These are phyloP conservation scores for Xylariaceae sp. DNA, from an alignment of 2,329 filamentous ascomycete genomes.

Conservation along the genomic window DNA sequence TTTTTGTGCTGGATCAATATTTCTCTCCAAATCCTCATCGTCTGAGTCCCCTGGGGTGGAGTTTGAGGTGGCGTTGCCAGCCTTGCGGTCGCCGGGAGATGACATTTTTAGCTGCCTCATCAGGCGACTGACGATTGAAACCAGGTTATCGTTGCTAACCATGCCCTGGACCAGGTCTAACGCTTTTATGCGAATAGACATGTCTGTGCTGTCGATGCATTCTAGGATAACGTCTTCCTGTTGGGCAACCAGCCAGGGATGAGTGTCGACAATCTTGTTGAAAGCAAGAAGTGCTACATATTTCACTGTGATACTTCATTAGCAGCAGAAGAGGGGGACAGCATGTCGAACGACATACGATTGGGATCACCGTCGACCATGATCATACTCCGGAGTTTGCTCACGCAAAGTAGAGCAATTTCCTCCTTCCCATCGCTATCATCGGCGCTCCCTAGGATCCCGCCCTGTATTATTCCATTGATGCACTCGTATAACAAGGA, in stretches of 20 bases:
- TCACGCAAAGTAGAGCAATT: conserved; percentile 86
- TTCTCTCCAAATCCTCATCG: conserved; percentile 44
- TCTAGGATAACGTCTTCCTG: conserved; percentile 96
- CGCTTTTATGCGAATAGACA: conserved; percentile 90
- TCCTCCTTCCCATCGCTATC: conserved; percentile 81
- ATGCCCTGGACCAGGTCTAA: conserved; percentile 89
- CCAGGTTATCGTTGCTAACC: conserved; percentile 83
- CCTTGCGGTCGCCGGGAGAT: conserved; percentile 47
- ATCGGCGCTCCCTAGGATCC: conserved; percentile 80
- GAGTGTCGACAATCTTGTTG: conserved; percentile 86
- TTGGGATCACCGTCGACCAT: conserved; percentile 92
- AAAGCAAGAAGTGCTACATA: conserved; percentile 94
- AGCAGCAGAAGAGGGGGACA: conserved; percentile 12
- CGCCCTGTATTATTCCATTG: conserved; percentile 95
- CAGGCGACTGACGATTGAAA: conserved; percentile 78
- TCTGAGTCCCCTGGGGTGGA: conserved; percentile 43
- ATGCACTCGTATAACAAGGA: conserved; percentile 98
- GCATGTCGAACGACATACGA: conserved; percentile 51
- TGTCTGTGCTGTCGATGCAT: conserved; percentile 92
- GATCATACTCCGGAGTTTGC: conserved; percentile 90
- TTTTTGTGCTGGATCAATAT: conserved; percentile 32
- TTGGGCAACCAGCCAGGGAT: conserved; percentile 81
- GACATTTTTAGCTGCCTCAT: conserved; percentile 79
- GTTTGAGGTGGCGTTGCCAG: conserved; percentile 43
- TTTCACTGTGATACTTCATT: conserved; percentile 61